Evolutionary conservation across 2,329 filamentous ascomycete species (phyloP), one percentile per base, ranked within the genome.

Genomic region (Fusarium cyanostomum): DNA sequence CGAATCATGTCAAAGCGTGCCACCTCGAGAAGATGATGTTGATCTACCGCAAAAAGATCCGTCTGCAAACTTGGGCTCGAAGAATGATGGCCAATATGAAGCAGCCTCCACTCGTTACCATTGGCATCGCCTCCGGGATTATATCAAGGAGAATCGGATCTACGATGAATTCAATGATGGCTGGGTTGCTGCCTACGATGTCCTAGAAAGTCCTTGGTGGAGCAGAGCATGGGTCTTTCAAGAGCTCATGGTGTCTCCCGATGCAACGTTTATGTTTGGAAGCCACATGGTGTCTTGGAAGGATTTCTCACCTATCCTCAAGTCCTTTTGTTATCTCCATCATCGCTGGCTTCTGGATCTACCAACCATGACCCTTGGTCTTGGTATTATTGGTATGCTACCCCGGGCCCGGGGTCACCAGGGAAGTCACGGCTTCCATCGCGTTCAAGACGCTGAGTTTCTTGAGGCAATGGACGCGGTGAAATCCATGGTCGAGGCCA

Each of bases 191-290:
- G 28, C 35, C 1, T n/a, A 0, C 7, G 30, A 34, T 3, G 1
- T 48, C 0, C 5, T 16, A 3, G 1, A 7, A 1, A 60, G 56
- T 1, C 31, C 50, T 0, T 62, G 58, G 58, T 62, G 58, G 58
- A n/a, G 5, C 2, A 50, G 58, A 28, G 41, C 50, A 1, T 62
- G 58, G 58, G 41, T 62, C 1, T 50, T 50, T 7, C 58, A 62
- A 8, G 58, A 60, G 8, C 56, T 56, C 13, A 38, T 56, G 4
- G 27, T 43, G 5, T 62, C 58, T 1, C 0, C 1, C 2, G 3
- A 41, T 0, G 5, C 15, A 5, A 42, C 4, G 0, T 51, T 62
- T 7, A 12, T 62, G 2, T 26, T 38, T 5, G 27, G 30, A 0
- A 3, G 7, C 0, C 3, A 46, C 4, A 5, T 28, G 2, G 9